Evolutionary conservation across 768 basidiomycete genomes (phyloP), one percentile per base, ranked within the genome.

Genomic region (Boletus sensibilis): DNA sequence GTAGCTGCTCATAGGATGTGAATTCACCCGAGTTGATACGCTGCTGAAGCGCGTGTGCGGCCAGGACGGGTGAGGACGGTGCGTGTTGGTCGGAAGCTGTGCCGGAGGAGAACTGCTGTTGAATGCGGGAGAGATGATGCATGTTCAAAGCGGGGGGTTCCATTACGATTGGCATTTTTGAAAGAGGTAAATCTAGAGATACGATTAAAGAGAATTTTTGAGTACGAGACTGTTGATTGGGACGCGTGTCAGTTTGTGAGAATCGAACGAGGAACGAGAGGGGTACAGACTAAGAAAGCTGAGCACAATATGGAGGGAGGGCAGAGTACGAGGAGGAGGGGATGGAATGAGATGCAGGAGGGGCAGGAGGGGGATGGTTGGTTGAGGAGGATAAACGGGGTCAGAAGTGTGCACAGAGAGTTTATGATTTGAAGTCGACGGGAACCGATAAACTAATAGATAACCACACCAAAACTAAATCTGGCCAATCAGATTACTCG

Each of bases 91-190:
- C 70, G 34, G 68, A 50, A 50, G 64, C 53, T 3, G 77, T 57
- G 68, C 62, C 51, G 21, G 72, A 57, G 53, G 71, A 71, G 66
- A 78, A 78, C 68, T 76, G 76, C 64, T 78, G 77, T 48, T 79
- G 79, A 64, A 83, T 71, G 46, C 79, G 76, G 35, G 79, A 75
- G 67, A 83, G 74, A 62, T 74, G 78, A 58, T 80, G 82, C 70
- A 83, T 77, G 72, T 73, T 78, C 64, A 82, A 64, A 33, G 78
- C 73, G 42, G 82, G 80, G 34, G 79, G 68, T 67, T 85, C 82
- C 61, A 85, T 75, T 60, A 83, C 77, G 67, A 84, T 79, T 68
- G 82, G 78, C 83, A 83, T 83, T 70, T 69, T 69, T 67, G 58
- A 55, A 54, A 42, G 50, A 55, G 51, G 55, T 62, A 35, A 57